Evolutionary conservation across 1,284 basidiomycete species (phyloP).

Genomic region (Trichosporon ovoides): DNA sequence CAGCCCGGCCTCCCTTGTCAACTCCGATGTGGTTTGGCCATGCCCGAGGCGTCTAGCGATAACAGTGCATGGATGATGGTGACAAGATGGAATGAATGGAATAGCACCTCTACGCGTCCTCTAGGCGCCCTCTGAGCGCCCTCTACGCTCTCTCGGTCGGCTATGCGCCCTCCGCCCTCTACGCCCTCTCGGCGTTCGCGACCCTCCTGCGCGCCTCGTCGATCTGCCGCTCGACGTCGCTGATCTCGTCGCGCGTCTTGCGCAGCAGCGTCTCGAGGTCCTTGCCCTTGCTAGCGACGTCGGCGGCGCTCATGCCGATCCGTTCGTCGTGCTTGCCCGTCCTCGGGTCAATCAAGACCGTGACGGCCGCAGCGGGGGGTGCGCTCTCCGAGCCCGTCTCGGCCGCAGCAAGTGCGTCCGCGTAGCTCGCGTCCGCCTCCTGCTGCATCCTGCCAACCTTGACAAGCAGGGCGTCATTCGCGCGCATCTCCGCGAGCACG

Average conservation of each 20-base stretch:
- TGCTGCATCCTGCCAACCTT: not conserved
- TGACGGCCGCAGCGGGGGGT: not conserved
- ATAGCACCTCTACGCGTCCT: not conserved
- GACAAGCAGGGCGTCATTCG: not conserved
- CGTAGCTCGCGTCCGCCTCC: not conserved
- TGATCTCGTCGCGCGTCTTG: not conserved
- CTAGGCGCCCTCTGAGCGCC: no score
- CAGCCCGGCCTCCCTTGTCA: not conserved
- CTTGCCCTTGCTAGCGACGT: not conserved
- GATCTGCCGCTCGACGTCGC: not conserved
- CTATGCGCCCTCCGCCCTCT: not conserved
- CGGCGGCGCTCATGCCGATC: not conserved
- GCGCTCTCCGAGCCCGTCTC: not conserved
- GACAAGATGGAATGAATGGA: not conserved
- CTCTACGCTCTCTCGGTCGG: no score
- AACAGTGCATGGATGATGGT: not conserved
- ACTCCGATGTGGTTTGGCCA: no score
- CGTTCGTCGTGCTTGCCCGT: not conserved
- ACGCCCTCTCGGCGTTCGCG: not conserved
- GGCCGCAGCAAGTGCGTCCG: not conserved
- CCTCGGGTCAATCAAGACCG: not conserved
- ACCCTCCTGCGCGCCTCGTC: not conserved
- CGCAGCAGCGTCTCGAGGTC: not conserved
- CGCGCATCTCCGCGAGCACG: not conserved
- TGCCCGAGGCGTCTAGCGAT: no score